These are phyloP conservation scores for Saturnispora hagleri DNA, from an alignment of 805 yeast species.

Conservation along the genomic window DNA sequence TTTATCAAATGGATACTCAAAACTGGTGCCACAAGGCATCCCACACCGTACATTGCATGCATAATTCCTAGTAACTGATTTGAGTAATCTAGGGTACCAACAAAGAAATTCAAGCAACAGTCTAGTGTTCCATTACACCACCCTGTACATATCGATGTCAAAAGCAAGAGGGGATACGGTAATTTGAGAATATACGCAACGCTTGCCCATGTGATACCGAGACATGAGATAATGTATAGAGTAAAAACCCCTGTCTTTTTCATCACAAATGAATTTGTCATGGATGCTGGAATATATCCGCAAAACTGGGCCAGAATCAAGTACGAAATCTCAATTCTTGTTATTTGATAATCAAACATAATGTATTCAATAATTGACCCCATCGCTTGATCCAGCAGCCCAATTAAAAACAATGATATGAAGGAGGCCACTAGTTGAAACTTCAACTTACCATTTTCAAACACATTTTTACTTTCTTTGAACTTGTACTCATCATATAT, in stretches of 20 bases:
- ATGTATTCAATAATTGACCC: conserved; percentile 51
- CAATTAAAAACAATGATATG: conserved; percentile 36
- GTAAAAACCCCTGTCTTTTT: conserved; percentile 40
- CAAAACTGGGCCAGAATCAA: conserved; percentile 43
- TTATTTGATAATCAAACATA: conserved; percentile 37
- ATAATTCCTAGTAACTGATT: conserved; percentile 43
- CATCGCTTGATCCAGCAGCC: conserved; percentile 51
- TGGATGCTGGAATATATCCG: conserved; percentile 49
- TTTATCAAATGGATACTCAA: conserved; percentile 34
- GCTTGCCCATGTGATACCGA: conserved; percentile 6
- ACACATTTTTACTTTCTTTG: conserved; percentile 34
- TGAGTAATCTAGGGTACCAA: conserved; percentile 37
- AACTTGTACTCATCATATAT: conserved; percentile 19
- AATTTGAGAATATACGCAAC: conserved; percentile 32
- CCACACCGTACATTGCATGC: conserved; percentile 47
- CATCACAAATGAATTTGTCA: conserved; percentile 37
- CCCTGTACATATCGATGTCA: conserved; percentile 37
- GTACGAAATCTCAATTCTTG: conserved; percentile 39
- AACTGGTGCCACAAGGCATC: conserved; percentile 44
- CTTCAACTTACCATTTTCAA: conserved; percentile 30
- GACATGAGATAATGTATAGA: conserved; percentile 26
- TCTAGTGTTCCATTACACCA: conserved; percentile 50
- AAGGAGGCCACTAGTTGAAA: conserved; percentile 36
- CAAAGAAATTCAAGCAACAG: conserved; percentile 45
- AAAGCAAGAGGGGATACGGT: conserved; percentile 33